Percentiles rank a stretch among this genome's conserved stretches.
Conservation (phyloP, 2,329 filamentous ascomycete species). For the Leptographium radiaticola region DNA sequence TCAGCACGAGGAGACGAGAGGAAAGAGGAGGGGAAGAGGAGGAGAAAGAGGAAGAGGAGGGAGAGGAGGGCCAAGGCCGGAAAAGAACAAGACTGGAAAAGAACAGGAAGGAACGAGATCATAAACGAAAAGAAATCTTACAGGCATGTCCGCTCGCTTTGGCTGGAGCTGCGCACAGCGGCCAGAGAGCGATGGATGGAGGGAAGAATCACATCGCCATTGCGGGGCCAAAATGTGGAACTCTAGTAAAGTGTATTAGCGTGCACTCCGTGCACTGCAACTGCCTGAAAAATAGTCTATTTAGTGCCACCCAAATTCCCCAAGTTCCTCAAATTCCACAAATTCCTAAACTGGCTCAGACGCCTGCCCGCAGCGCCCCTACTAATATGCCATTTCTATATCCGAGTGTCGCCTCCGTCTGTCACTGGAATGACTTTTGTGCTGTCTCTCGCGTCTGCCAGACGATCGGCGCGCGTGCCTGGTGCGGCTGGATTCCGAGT, state of each 20-base stretch:
- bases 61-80: neutral
- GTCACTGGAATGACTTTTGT: neutral
- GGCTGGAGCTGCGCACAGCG: neutral
- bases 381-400: neutral
- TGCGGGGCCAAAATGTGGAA: no score
- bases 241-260: no score
- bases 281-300: no score
- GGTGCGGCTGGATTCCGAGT: no score
- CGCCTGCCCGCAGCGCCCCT: no score
- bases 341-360: neutral
- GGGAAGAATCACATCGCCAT: neutral
- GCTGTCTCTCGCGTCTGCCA: neutral
- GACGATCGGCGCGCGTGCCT: no score
- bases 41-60: neutral
- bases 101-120: neutral
- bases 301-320: no score
- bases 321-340: no score
- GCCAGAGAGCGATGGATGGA: neutral
- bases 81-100: neutral
- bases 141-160: slow-evolving; percentile 7
- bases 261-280: no score
- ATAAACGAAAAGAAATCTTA: slow-evolving; percentile 4
- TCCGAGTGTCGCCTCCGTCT: neutral
- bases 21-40: neutral
- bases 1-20: neutral